Conservation (phyloP, 1,284 basidiomycete species). For the Ganoderma resinaceum region DNA sequence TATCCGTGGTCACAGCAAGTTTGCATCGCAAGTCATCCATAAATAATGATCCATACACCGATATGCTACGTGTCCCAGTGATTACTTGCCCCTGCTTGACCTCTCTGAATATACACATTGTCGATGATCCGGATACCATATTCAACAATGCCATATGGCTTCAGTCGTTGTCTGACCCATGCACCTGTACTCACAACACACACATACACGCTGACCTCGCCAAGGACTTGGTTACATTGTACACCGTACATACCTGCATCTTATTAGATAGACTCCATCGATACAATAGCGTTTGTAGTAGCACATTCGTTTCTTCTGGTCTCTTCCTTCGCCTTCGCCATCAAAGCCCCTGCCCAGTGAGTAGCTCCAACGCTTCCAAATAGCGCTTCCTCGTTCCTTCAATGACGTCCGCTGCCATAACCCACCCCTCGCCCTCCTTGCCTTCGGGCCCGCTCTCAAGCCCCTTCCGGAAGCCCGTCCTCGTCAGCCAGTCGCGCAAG, state of each 20-base stretch:
- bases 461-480: slow-evolving; percentile 79
- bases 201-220: neutral
- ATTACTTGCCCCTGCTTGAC: neutral
- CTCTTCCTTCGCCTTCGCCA: neutral
- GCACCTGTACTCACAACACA: neutral
- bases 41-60: slow-evolving; percentile 4
- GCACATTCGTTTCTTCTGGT: neutral
- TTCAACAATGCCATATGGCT: neutral
- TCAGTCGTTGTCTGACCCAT: neutral
- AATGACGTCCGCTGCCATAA: slow-evolving; percentile 80
- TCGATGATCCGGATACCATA: neutral
- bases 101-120: neutral
- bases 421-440: slow-evolving; percentile 73
- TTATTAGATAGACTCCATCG: neutral
- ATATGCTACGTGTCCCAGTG: neutral
- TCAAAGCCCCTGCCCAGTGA: slow-evolving; percentile 52
- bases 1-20: slow-evolving; percentile 67
- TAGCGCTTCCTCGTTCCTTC: slow-evolving; percentile 82
- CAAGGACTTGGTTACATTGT: too few relatives aligned
- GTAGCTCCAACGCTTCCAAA: slow-evolving; percentile 75
- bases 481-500: slow-evolving; percentile 88
- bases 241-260: neutral
- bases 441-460: slow-evolving; percentile 78
- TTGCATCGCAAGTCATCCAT: slow-evolving; percentile 48
- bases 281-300: neutral